A percentile compares a stretch with the other conserved stretches of the same genome.
These are phyloP conservation scores for Beauveria brongniartii DNA, from an alignment of 2,329 filamentous ascomycete genomes.

Conservation along the genomic window DNA sequence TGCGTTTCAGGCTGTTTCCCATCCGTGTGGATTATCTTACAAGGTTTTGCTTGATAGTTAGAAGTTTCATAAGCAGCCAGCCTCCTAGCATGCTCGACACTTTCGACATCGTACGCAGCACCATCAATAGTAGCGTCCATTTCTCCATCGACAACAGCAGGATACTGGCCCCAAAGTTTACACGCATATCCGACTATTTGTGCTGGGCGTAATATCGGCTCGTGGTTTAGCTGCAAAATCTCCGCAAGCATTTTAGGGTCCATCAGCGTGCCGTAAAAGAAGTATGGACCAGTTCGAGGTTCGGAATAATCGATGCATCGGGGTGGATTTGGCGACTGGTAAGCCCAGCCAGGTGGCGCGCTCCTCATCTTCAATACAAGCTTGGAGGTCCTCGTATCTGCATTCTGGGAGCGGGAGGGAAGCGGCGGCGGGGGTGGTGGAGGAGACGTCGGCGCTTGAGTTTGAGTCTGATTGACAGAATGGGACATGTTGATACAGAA, in stretches of 20 bases:
- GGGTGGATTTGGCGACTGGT: neutral
- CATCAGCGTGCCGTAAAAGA: conserved; percentile 1
- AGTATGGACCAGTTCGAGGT: neutral
- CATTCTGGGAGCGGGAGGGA: neutral
- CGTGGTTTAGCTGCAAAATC: neutral
- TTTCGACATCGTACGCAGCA: neutral
- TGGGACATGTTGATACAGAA: neutral
- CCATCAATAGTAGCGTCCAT: neutral
- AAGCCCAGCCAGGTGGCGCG: neutral
- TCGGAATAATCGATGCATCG: neutral
- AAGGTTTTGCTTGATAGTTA: neutral
- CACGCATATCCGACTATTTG: neutral
- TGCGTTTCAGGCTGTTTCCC: neutral
- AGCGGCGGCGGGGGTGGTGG: neutral
- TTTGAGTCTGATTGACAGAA: neutral
- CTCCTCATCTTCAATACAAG: neutral
- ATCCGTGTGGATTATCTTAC: neutral
- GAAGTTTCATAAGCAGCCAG: neutral
- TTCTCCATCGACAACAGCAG: neutral
- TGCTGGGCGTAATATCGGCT: neutral
- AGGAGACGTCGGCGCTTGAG: neutral
- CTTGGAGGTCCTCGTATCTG: neutral
- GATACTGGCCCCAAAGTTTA: conserved; percentile 3
- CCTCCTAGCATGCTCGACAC: neutral
- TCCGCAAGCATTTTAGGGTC: neutral